Evolutionary conservation across 1,284 basidiomycete genomes (phyloP), one percentile per base, ranked within the genome.

Genomic region (Ganoderma meredithae): DNA sequence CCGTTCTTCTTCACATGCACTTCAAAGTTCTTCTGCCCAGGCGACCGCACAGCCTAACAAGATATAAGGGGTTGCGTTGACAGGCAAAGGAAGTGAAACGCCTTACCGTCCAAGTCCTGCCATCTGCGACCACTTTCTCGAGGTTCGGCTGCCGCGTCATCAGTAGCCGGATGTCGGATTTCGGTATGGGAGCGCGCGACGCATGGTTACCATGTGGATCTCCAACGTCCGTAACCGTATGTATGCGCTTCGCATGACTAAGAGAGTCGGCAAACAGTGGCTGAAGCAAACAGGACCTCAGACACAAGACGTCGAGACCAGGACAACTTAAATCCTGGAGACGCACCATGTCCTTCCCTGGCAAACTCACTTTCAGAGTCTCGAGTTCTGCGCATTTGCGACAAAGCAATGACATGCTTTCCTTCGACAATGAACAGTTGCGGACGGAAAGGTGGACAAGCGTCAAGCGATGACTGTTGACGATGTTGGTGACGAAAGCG

Each of bases 101-200:
- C 75, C 79, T 63, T 72, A 90, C 91, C 73, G 81, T 86, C 90
- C 90, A 92, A 10, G 86, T 75, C 47, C 88, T 81, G 53, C 82
- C 83, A 68, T 85, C 85, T 36, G 84, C 86, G 40, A 90, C 77
- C 49, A 92, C 80, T 66, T 79, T 85, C 61, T 77, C 76, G 65
- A 90, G 76, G 40, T 71, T 81, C 13, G 78, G 80, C 17, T 83
- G 82, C 4, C 68, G 68, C 27, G 73, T 72, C 81, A 89, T 85
- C 67, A 90, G 74, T 39, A 75, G 67, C 17, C 76, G 77, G 8
- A 85, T 83, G 60, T 82, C 81, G 17, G 83, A 81, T 40, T 78
- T 80, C 49, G 76, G 81, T 39, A 90, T 58, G n/a, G 68, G 63
- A 36, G 79, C 75, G 44, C 81, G 81, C n/a, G 80, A 76, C 12